phyloP scores from a whole-genome alignment of 352 stramenopile genomes.

The Globisporangium nagaii region DNA sequence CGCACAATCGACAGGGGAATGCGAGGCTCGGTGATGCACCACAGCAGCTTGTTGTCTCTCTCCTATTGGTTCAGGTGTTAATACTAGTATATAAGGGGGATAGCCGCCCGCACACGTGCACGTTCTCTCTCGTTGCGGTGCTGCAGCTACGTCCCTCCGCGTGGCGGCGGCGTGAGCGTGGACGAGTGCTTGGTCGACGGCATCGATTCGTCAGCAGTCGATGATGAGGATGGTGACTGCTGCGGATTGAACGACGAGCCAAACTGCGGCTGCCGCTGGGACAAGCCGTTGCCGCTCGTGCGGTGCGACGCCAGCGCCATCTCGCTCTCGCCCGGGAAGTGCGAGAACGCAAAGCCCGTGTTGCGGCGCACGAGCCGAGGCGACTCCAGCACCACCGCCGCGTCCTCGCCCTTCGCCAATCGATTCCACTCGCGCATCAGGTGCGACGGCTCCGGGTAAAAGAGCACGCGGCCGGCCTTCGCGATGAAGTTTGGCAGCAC shows the following conservation, averaged over 20 bases:
- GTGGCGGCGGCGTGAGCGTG: neutral
- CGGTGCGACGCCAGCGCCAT: constrained; percentile 56
- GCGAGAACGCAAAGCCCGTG: constrained; percentile 85
- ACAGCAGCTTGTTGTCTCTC: too few relatives aligned
- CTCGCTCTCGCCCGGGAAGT: constrained; percentile 66
- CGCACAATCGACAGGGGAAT: neutral
- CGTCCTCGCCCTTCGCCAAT: constrained; percentile 70
- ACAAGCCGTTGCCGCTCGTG: constrained; percentile 4
- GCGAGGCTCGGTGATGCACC: neutral
- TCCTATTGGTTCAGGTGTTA: constrained; percentile 5
- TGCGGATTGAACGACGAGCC: constrained; percentile 11
- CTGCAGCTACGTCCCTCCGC: neutral
- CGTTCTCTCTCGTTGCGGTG: neutral
- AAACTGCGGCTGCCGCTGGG: constrained; percentile 3
- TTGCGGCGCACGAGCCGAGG: constrained; percentile 78
- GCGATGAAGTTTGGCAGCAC: constrained; percentile 85
- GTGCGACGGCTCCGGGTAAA: constrained; percentile 86
- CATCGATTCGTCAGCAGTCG: constrained; percentile 52
- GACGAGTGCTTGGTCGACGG: constrained; percentile 27
- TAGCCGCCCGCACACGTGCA: too few relatives aligned
- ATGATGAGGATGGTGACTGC: constrained; percentile 35
- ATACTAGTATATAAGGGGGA: constrained; percentile 9
- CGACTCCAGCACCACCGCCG: constrained; percentile 46
- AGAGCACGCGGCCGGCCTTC: constrained; percentile 80
- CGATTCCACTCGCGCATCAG: constrained; percentile 89